Evolutionary conservation across 2,329 filamentous ascomycete genomes (phyloP).

Genomic region (Coniochaeta hoffmannii): DNA sequence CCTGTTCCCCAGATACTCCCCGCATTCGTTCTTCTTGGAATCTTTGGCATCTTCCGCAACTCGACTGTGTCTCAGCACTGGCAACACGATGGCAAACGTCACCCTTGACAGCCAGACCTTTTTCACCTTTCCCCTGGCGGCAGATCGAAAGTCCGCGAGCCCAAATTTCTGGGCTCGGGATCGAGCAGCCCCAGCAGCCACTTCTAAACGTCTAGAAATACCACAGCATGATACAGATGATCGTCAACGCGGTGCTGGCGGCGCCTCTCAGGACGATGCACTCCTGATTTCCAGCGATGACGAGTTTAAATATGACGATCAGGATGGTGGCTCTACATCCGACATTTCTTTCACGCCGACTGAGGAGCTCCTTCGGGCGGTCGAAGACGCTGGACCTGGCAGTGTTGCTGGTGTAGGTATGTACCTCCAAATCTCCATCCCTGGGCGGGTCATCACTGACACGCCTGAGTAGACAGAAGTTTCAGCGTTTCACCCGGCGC

Average conservation of each 20-base stretch:
- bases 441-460: neutral
- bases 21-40: slow-evolving; percentile 4
- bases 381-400: neutral
- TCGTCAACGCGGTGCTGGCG: neutral
- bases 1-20: slow-evolving; percentile 8
- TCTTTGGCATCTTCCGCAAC: slow-evolving; percentile 5
- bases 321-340: slow-evolving; percentile 1
- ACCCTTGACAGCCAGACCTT: slow-evolving; percentile 3
- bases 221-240: slow-evolving; percentile 1
- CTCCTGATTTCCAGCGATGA: slow-evolving; percentile 5
- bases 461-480: neutral
- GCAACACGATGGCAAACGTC: neutral
- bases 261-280: neutral
- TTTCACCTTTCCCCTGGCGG: neutral
- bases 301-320: slow-evolving; percentile 2
- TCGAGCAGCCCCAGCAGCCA: too few relatives aligned
- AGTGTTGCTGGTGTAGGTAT: neutral
- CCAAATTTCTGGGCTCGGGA: neutral
- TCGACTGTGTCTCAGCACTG: neutral
- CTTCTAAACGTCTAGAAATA: too few relatives aligned
- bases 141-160: neutral
- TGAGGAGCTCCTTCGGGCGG: slow-evolving; percentile 1
- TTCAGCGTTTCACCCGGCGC: neutral
- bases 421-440: slow-evolving; percentile 1
- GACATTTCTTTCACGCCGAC: slow-evolving; percentile 1